phyloP scores from a whole-genome alignment of 2,329 filamentous ascomycete species.

The Tympanopsis confertula region DNA sequence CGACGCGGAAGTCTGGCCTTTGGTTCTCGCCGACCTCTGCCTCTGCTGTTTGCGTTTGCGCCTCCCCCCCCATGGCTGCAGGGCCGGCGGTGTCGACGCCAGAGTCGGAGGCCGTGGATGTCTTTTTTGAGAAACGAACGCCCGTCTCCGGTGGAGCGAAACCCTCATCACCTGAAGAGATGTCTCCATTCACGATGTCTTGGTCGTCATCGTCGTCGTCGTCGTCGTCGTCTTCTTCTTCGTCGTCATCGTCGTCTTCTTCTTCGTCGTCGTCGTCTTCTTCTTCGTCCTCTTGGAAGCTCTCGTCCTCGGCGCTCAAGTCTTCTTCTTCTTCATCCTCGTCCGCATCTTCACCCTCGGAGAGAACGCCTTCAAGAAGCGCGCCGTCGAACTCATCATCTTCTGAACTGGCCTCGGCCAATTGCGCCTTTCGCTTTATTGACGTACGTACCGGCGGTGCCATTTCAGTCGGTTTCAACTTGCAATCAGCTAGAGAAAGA shows the following conservation, averaged over 20 bases:
- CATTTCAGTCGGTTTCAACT: too few species aligned
- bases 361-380: slow-evolving; percentile 44
- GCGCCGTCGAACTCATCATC: slow-evolving; percentile 44
- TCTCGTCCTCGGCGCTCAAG: too few species aligned
- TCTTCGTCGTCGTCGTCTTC: too few species aligned
- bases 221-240: too few species aligned
- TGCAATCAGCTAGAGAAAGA: too few species aligned
- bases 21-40: slow-evolving; percentile 20
- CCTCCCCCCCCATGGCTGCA: too few species aligned
- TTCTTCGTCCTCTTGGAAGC: too few species aligned
- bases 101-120: too few species aligned
- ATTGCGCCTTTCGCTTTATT: slow-evolving; percentile 60
- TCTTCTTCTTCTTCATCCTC: slow-evolving; percentile 27
- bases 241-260: too few species aligned
- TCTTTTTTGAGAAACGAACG: slow-evolving; percentile 13
- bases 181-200: slow-evolving; percentile 26
- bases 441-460: too few species aligned
- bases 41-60: slow-evolving; percentile 1
- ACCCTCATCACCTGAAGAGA: slow-evolving; percentile 24
- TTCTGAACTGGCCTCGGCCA: slow-evolving; percentile 35
- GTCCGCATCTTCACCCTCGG: slow-evolving; percentile 32
- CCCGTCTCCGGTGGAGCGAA: slow-evolving; percentile 23
- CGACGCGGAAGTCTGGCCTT: slow-evolving; percentile 38
- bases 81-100: too few species aligned
- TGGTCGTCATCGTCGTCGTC: slow-evolving; percentile 23